Evolutionary conservation across 305 asterid species (phyloP), one percentile per base, ranked within the genome.

Genomic region (Andrographis paniculata): DNA sequence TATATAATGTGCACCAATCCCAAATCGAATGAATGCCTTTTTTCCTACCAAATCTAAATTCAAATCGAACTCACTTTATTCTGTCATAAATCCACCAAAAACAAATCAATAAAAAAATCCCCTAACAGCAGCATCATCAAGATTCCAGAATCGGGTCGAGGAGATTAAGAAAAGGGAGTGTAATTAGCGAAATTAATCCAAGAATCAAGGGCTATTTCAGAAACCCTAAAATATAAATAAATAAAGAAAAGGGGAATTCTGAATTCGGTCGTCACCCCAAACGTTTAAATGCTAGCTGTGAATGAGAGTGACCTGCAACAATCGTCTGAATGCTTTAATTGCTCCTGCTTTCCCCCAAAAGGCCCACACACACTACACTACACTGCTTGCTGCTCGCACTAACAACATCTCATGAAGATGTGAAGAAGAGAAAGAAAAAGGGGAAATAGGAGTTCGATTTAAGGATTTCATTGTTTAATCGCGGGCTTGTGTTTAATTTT

Each of bases 271-370:
- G 35, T 46, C 55, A 62, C 79, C 86, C n/a, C 57, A 69, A 72
- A 72, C 78, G 70, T 74, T 82, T 74, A 76, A 79, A 76, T 79
- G 94, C 80, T 46, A 77, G 74, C 70, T 67, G 76, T 53, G 55
- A 55, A 28, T 48, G 88, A 79, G 62, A 74, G 74, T 65, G 86
- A 79, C 89, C 61, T 68, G 63, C 78, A 69, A 73, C 69, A 55
- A 70, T 66, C 61, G 48, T 75, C 69, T 53, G 48, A n/a, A n/a
- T 37, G 63, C 63, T 57, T 63, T 63, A 23, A 59, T 57, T 49
- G 72, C 65, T 45, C 54, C 54, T 50, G 53, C 50, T 59, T 69
- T 65, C 43, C 69, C n/a, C 66, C 66, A 61, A 68, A 63, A 61
- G 62, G 52, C 70, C 72, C 79, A 74, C 64, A 41, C 67, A 52